A percentile compares a stretch with the other conserved stretches of the same genome.
phyloP scores from a whole-genome alignment of 495 filamentous ascomycete species.

The Chaetomium cochliodes region DNA sequence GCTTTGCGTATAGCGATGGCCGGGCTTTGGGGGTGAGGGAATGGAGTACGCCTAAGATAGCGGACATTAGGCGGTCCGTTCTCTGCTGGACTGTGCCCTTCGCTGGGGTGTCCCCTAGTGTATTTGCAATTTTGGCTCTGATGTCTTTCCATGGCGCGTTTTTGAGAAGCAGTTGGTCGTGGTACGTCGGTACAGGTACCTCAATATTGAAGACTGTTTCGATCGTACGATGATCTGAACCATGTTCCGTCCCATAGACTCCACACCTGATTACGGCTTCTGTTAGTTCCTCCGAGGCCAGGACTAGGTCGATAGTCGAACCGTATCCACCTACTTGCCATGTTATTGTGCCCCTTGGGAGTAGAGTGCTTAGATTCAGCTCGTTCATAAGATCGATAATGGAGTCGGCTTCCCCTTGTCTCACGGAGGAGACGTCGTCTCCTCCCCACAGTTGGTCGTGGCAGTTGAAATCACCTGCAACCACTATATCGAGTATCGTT shows the following conservation, averaged over 20 bases:
- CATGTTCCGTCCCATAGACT: constrained; percentile 16
- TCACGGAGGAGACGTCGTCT: background rate
- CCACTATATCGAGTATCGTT: constrained; percentile 9
- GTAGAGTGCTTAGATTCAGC: constrained; percentile 9
- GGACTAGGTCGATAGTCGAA: constrained; percentile 17
- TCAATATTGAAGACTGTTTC: constrained; percentile 8
- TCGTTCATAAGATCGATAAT: constrained; percentile 14
- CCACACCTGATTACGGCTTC: constrained; percentile 12
- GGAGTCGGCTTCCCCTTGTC: constrained; percentile 5
- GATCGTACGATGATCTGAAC: constrained; percentile 21
- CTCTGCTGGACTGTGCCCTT: constrained; percentile 17
- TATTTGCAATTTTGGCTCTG: background rate
- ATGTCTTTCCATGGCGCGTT: constrained; percentile 20
- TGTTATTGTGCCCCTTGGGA: constrained; percentile 16
- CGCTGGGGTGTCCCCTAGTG: background rate
- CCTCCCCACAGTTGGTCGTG: constrained; percentile 17
- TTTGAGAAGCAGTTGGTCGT: constrained; percentile 15
- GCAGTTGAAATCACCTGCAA: constrained; percentile 17
- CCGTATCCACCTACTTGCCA: constrained; percentile 10
- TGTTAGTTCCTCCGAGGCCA: constrained; percentile 17
- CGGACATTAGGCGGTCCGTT: constrained; percentile 19
- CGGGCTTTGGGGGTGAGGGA: constrained; percentile 19
- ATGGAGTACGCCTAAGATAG: constrained; percentile 9
- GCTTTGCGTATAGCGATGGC: constrained; percentile 19
- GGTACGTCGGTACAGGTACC: background rate